Evolutionary conservation across 345 rosid species (phyloP), one percentile per base, ranked within the genome.

Genomic region (Carallia pectinifolia): DNA sequence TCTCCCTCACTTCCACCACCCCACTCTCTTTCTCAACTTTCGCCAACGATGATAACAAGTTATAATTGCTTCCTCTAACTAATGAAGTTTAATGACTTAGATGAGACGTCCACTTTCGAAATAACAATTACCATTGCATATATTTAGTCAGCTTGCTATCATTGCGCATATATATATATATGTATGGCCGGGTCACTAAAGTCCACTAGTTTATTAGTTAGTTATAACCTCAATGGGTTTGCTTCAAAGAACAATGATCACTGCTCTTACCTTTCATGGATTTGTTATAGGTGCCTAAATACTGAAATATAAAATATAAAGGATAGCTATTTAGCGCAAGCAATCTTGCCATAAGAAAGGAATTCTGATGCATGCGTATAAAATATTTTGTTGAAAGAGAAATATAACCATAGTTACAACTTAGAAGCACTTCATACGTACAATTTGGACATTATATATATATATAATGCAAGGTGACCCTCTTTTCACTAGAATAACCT

Each of bases 91-190:
- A 67, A 73, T 62, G 56, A 69, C 54, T 72, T 74, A 56, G 86
- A 80, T 83, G 79, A 74, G 75, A 76, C 73, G 82, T 80, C 87
- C 75, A 69, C 76, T 78, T 70, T 44, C 16, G 68, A 58, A 15
- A 10, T 27, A 63, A 65, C 31, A 53, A 68, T 73, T 19, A 66
- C 47, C 12, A 18, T 18, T 61, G 62, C 56, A 55, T 58, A 55
- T 58, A 17, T 27, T 75, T 44, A 58, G 76, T 77, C 75, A 70
- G 54, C 65, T 50, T 64, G 69, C 68, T 77, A 67, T 73, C 53
- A 63, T 64, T 69, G 7, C 66, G 62, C 76, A 58, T 62, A 65
- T 67, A 47, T 39, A 47, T 39, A 23, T 23, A 23, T 23, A 23
- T 29, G 33, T 30, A 40, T 7, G n/a, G 8, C 40, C n/a, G 9